Base-by-base conservation (phyloP, 1,284 basidiomycete species). In the Ganoderma lingzhi region DNA sequence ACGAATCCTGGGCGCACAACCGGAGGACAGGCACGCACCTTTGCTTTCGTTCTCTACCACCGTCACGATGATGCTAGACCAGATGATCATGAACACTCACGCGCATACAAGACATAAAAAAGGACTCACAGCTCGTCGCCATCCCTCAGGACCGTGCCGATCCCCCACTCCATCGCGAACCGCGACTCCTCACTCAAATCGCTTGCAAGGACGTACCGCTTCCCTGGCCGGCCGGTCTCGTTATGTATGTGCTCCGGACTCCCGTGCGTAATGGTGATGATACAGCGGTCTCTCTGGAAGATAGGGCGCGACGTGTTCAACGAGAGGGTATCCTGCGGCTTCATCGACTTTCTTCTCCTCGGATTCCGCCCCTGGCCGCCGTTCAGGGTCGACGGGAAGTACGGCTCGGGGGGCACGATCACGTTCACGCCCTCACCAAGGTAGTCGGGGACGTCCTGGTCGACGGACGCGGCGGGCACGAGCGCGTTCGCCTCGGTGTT, bases 111-210 rank as follows among this genome's bases (percentile, higher is more conserved):
- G 37, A 35, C 58, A 59, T 19, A 61, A 30, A 51, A 62, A 39
- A 41, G 10, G 3, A 78, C 85, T 69, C 69, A 87, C 90, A 97
- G 83, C 81, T 96, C 94, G 78, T 99, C 97, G 0, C 97, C 97
- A 80, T 99, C 97, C 71, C 96, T 85, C 70, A 98, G 83, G 0
- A 99, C 97, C 0, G 97, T 99, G 6, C 97, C 97, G 70, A 99
- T 97, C 0, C 94, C 96, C 96, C 96, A 97, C 79, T 97, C 96
- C 8, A 97, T 88, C 0, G 96, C 96, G 80, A 96, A 98, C 45
- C 93, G 86, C 80, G 90, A 92, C 83, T 98, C 96, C 75, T 98
- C 94, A 73, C 94, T 96, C 75, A 99, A 80, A 85, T 99, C 97
- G 77, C 95, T 97, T 2, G 96, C 94, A 23, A 99, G 93, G 6